Conservation (phyloP, 1,284 basidiomycete genomes). For the Tausonia pullulans region DNA sequence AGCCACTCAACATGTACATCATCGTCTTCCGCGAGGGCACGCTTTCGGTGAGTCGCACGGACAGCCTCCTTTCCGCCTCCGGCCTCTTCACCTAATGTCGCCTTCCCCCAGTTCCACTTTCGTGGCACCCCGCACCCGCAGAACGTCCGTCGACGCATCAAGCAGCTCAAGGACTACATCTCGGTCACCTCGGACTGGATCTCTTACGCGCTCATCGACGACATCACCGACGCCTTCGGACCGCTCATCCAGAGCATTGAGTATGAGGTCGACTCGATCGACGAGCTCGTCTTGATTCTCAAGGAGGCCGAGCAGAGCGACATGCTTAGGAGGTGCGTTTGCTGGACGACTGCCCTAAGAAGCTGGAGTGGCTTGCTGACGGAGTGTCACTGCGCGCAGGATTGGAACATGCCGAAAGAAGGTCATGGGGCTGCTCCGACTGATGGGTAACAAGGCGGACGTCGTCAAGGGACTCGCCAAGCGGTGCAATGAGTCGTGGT, state of each 20-base stretch:
- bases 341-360: background rate
- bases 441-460: slow-evolving; percentile 99
- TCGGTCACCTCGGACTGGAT: slow-evolving; percentile 99
- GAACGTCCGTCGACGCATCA: slow-evolving; percentile 94
- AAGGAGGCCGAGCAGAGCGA: slow-evolving; percentile 75
- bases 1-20: slow-evolving; percentile 99
- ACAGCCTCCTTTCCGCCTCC: background rate
- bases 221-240: slow-evolving; percentile 98
- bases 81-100: background rate
- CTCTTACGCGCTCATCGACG: slow-evolving; percentile 97
- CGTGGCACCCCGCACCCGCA: slow-evolving; percentile 93
- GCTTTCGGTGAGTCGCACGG: slow-evolving; percentile 53
- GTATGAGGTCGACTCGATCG: slow-evolving; percentile 98
- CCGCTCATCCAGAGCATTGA: slow-evolving; percentile 98
- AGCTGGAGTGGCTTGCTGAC: background rate
- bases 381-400: slow-evolving; percentile 35
- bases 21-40: slow-evolving; percentile 99
- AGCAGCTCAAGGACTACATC: slow-evolving; percentile 99
- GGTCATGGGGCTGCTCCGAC: slow-evolving; percentile 85
- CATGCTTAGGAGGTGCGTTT: slow-evolving; percentile 51
- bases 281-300: slow-evolving; percentile 50
- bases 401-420: slow-evolving; percentile 99
- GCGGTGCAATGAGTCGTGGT: slow-evolving; percentile 92
- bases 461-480: slow-evolving; percentile 98
- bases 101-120: slow-evolving; percentile 76